Evolutionary conservation across 1,284 basidiomycete species (phyloP).

Genomic region (Marasmius fiardii): DNA sequence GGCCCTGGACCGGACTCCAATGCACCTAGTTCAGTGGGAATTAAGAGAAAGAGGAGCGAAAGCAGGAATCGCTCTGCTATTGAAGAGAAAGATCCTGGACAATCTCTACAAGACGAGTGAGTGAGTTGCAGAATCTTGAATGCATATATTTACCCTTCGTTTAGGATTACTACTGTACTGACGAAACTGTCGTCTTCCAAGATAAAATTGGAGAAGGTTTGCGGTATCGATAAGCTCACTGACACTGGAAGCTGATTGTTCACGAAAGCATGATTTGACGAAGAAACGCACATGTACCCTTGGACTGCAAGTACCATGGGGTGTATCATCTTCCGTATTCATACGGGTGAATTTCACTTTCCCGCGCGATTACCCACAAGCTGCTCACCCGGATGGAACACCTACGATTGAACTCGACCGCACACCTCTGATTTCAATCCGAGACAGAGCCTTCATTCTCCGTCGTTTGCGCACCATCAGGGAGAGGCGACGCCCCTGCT

Average conservation of each 20-base stretch:
- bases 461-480: constrained; percentile 72
- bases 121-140: constrained; percentile 20
- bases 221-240: constrained; percentile 12
- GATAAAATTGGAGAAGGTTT: constrained; percentile 83
- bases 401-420: constrained; percentile 83
- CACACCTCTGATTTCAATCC: constrained; percentile 75
- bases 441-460: constrained; percentile 74
- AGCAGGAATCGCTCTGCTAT: constrained; percentile 35
- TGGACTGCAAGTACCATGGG: constrained; percentile 90
- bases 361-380: constrained; percentile 78
- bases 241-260: constrained; percentile 10
- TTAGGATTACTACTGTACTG: constrained; percentile 74
- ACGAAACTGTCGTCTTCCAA: constrained; percentile 69
- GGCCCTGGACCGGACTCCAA: constrained; percentile 13
- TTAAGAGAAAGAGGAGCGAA: constrained; percentile 34
- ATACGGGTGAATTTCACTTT: constrained; percentile 91
- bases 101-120: constrained; percentile 78
- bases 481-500: constrained; percentile 68
- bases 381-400: constrained; percentile 54
- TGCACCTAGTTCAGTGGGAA: constrained; percentile 9
- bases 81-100: constrained; percentile 40
- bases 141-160: constrained; percentile 2
- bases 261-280: constrained; percentile 68
- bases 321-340: constrained; percentile 74
- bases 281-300: constrained; percentile 84